Base-by-base conservation (phyloP, 441 rosid species). In the Populus hybrid region DNA sequence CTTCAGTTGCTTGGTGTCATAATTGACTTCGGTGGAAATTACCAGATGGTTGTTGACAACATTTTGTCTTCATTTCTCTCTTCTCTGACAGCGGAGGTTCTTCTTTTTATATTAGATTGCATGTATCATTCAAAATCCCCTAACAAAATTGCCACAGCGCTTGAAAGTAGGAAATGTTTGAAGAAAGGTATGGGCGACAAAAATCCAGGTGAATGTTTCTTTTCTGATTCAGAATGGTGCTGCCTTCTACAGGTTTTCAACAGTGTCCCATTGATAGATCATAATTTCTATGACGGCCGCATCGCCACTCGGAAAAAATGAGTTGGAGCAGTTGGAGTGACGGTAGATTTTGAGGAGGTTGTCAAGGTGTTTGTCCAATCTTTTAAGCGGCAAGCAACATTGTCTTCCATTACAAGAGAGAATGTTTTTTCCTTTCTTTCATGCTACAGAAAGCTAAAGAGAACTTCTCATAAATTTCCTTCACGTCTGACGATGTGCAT, bases 1-100 rank as follows among this genome's bases (percentile, higher is more conserved):
- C 92, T 93, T 18, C 6, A 71, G 70, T 74, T 87, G 82, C 93
- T 93, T 7, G 96, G 96, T 1, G 90, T 91, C 45, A 63, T 74
- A 0, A 86, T 84, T 70, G 76, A 81, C 69, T 89, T 87, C 77
- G 24, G 35, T 10, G 11, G 28, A 9, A 84, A 68, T 71, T 81
- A 84, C 77, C 72, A 84, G 45, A 75, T 87, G 29, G 83, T 90
- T 6, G 72, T 75, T 23, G 76, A 86, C 23, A 40, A 82, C 83
- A 20, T 93, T 77, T 18, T 71, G 2, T 8, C 88, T 35, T 20
- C 83, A 2, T 28, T 6, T n/a, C 69, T 84, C 1, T 21, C 2
- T 8, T 68, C n/a, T 78, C 63, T 81, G 69, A 45, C 87, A 10
- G 50, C 88, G 1, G 88, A 88, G 66, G 91, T 87, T 45, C 68